Base-by-base conservation (phyloP, 805 yeast species). In the Teunomyces gatunensis region DNA sequence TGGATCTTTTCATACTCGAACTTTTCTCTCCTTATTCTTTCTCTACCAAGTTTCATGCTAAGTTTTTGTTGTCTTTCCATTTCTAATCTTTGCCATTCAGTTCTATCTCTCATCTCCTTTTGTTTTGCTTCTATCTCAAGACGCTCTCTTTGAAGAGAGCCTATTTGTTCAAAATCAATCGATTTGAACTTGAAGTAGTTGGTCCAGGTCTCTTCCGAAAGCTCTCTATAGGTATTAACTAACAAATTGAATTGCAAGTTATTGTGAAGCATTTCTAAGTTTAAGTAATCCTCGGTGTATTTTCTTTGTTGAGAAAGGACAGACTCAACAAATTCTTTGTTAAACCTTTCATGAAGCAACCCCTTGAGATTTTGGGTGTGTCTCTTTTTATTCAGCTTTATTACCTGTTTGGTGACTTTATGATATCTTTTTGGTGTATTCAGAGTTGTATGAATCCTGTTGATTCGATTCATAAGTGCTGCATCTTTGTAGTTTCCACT, bases 401-500 rank as follows among this genome's bases (percentile, higher is more conserved):
- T 41, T 30, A 65, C 59, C 20, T 53, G 57, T 21, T 46, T 50
- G 7, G 53, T 42, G 3, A 54, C 42, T 20, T 59, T 50, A 45
- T 67, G 72, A 3, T 49, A 35, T 18, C 42, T 49, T 15, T 43
- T 47, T 4, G 54, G 25, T 11, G 48, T 42, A n/a, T 55, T 50
- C n/a, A 46, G 28, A 0, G 64, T 54, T n/a, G 58, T 46, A 5
- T 61, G 68, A 39, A 73, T 64, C 44, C 63, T 63, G 54, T 71
- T 73, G 50, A 73, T 68, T 37, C 67, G 59, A 50, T 68, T 71
- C 50, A 70, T 65, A 35, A 73, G 52, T 2, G 75, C 67, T 0
- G 74, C 75, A 54, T 73, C 78, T 51, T 73, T 73, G 53, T 69
- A 73, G 48, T 71, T 73, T 2, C 78, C 77, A 39, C 71, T 66